phyloP scores from a whole-genome alignment of 441 rosid species.

The Croton laevigatus region DNA sequence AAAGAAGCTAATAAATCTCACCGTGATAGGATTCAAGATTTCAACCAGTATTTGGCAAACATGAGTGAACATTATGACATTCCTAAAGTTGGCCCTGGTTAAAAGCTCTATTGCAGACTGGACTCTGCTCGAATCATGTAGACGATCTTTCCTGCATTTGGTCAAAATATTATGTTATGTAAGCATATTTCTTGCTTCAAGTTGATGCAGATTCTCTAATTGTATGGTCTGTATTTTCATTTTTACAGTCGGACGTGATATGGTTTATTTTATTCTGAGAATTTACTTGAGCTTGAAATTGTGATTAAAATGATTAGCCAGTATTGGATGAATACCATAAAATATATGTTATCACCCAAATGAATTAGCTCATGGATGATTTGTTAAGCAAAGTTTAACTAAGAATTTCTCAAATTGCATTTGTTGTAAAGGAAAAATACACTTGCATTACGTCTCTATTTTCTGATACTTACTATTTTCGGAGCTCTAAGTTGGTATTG shows the following conservation, averaged over 20 bases:
- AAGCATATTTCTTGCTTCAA: not conserved
- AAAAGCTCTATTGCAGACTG: not conserved
- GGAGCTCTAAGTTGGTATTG: too few species aligned
- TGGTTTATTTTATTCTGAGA: not conserved
- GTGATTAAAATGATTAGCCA: not conserved
- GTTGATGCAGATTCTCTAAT: not conserved
- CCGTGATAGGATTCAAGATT: slow-evolving; percentile 65
- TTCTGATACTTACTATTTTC: too few species aligned
- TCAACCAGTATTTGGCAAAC: slow-evolving; percentile 71
- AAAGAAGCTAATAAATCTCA: slow-evolving; percentile 67
- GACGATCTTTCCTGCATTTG: not conserved
- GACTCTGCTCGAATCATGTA: not conserved
- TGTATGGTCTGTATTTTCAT: too few species aligned
- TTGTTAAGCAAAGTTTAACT: too few species aligned
- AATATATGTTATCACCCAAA: too few species aligned
- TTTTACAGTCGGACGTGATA: too few species aligned
- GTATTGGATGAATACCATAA: too few species aligned
- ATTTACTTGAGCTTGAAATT: not conserved
- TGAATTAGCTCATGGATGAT: too few species aligned
- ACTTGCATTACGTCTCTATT: too few species aligned
- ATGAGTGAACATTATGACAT: slow-evolving; percentile 78
- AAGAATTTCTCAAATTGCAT: too few species aligned
- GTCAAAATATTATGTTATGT: not conserved
- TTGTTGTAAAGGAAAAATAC: too few species aligned
- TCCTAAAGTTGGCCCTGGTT: slow-evolving; percentile 79